These are phyloP conservation scores for Rachicladosporium sp. DNA, from an alignment of 2,329 filamentous ascomycete species.

Conservation along the genomic window DNA sequence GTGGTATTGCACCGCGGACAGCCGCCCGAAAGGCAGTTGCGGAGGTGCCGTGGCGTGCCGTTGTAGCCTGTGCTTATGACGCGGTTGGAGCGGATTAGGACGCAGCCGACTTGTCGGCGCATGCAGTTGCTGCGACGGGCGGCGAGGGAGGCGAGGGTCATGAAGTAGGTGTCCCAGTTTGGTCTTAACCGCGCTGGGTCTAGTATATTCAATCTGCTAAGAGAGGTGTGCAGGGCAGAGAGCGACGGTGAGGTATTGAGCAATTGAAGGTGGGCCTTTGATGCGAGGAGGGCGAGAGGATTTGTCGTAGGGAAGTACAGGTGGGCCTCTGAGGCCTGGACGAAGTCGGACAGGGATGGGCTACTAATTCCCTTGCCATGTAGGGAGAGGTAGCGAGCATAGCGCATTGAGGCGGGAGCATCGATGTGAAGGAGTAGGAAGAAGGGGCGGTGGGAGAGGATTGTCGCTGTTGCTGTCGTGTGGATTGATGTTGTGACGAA, in stretches of 20 bases:
- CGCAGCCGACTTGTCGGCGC: constrained; percentile 92
- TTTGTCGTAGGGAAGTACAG: constrained; percentile 56
- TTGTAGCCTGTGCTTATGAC: constrained; percentile 97
- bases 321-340: constrained; percentile 56
- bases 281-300: constrained; percentile 58
- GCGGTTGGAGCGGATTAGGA: constrained; percentile 71
- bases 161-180: constrained; percentile 95
- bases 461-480: constrained; percentile 59
- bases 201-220: constrained; percentile 63
- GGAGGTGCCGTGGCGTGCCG: constrained; percentile 79
- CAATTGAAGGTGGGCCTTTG: constrained; percentile 69
- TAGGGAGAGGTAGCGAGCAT: constrained; percentile 51
- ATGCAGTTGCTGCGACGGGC: constrained; percentile 92
- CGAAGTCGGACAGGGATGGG: constrained; percentile 44
- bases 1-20: constrained; percentile 66
- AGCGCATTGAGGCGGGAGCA: constrained; percentile 73
- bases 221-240: constrained; percentile 56
- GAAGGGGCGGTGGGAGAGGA: constrained; percentile 69
- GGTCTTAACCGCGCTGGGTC: constrained; percentile 72
- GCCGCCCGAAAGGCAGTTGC: constrained; percentile 86
- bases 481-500: constrained; percentile 82
- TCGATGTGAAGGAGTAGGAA: constrained; percentile 89
- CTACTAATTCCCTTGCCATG: constrained; percentile 42
- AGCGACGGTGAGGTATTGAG: constrained; percentile 68
- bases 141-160: constrained; percentile 86